Percentiles rank a stretch among this genome's conserved stretches.
phyloP scores from a whole-genome alignment of 2,329 filamentous ascomycete genomes.

The Sporothrix pseudoabietina region DNA sequence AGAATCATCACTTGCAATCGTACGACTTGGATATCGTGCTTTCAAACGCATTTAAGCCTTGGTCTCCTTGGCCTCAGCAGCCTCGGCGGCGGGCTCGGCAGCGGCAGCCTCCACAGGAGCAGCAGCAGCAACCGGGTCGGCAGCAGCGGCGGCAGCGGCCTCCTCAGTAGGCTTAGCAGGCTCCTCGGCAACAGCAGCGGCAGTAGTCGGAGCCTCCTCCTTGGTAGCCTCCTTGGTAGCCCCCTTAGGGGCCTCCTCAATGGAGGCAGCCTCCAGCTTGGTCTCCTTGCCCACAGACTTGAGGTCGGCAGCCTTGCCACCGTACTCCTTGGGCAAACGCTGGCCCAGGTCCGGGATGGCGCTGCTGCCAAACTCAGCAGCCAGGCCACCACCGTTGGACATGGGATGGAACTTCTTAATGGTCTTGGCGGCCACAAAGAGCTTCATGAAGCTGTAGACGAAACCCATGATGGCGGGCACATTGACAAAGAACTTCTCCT shows the following conservation, averaged over 20 bases:
- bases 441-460: constrained; percentile 73
- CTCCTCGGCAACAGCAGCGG: constrained; percentile 10
- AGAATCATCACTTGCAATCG: neutral
- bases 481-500: constrained; percentile 94
- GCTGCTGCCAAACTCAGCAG: constrained; percentile 55
- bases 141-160: neutral
- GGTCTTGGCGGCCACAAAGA: constrained; percentile 72
- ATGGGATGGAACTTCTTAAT: constrained; percentile 80
- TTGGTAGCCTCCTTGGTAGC: neutral
- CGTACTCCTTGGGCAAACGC: constrained; percentile 74
- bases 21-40: neutral
- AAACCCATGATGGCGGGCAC: constrained; percentile 91
- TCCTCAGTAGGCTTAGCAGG: neutral
- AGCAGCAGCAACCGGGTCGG: neutral
- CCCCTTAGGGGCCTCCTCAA: constrained; percentile 4
- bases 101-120: neutral
- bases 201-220: neutral
- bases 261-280: constrained; percentile 33
- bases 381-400: constrained; percentile 70
- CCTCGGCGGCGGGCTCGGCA: constrained; percentile 11
- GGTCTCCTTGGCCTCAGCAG: constrained; percentile 8
- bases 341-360: constrained; percentile 61
- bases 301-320: constrained; percentile 62
- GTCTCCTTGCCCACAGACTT: constrained; percentile 37
- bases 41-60: constrained; percentile 23